Evolutionary conservation across 371 early-diverging fungal species (phyloP).

Genomic region (Mortierella polycephala): DNA sequence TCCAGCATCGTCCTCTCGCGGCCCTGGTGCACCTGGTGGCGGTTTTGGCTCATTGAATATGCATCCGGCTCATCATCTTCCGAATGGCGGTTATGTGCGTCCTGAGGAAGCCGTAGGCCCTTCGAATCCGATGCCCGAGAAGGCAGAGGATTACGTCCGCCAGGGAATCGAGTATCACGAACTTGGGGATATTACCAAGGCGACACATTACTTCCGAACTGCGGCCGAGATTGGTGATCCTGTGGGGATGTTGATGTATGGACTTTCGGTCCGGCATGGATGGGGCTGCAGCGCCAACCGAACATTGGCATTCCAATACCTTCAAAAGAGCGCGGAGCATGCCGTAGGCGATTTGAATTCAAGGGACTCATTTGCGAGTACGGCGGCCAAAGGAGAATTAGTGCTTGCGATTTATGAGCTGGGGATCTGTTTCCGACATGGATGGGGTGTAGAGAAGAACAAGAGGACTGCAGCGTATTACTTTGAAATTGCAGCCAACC

Average conservation of each 20-base stretch:
- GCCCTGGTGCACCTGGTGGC: constrained; percentile 6
- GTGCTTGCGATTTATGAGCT: constrained; percentile 90
- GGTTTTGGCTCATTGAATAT: constrained; percentile 16
- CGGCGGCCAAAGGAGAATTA: constrained; percentile 63
- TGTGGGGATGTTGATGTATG: constrained; percentile 88
- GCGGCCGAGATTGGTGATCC: constrained; percentile 81
- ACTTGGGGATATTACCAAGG: constrained; percentile 77
- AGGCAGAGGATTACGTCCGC: constrained; percentile 64
- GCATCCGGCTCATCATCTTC: constrained; percentile 40
- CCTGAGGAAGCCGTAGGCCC: constrained; percentile 52
- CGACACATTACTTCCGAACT: constrained; percentile 82
- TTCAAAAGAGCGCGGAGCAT: constrained; percentile 83
- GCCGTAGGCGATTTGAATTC: constrained; percentile 71
- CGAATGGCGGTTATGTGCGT: constrained; percentile 45
- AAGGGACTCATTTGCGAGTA: constrained; percentile 49
- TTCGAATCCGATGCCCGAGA: constrained; percentile 52
- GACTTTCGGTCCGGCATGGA: constrained; percentile 91
- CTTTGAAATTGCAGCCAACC: constrained; percentile 88
- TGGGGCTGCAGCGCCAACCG: constrained; percentile 83
- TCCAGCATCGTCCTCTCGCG: constrained; percentile 14
- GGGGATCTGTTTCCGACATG: constrained; percentile 86
- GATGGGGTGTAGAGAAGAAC: constrained; percentile 91
- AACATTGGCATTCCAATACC: constrained; percentile 70
- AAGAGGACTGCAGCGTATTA: constrained; percentile 85
- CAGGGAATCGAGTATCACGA: constrained; percentile 75